Conservation (phyloP, 306 rosid species). For the Castanea mollissima region DNA sequence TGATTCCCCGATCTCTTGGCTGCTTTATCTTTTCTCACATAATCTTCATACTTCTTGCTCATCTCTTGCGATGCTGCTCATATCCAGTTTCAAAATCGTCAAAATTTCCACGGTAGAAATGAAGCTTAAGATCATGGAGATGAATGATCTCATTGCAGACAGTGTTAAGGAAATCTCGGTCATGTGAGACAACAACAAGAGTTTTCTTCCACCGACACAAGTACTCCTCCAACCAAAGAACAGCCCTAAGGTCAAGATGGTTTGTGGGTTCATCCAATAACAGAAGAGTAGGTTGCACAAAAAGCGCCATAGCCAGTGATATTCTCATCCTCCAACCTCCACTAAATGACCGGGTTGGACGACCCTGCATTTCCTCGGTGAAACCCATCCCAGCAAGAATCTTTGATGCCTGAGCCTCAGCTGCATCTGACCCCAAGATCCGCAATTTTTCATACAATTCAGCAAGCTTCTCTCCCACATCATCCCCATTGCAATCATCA, state of each 20-base stretch:
- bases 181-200: conserved; percentile 73
- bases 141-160: conserved; percentile 72
- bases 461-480: conserved; percentile 63
- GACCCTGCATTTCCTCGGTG: conserved; percentile 71
- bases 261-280: conserved; percentile 78
- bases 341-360: conserved; percentile 66
- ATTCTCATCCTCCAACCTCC: conserved; percentile 83
- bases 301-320: conserved; percentile 71
- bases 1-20: conserved; percentile 62
- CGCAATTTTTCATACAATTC: conserved; percentile 60
- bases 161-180: conserved; percentile 68
- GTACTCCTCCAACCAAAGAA: conserved; percentile 81
- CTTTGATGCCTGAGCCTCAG: conserved; percentile 77
- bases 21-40: conserved; percentile 56
- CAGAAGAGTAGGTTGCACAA: conserved; percentile 68
- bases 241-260: conserved; percentile 76
- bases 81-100: conserved; percentile 71
- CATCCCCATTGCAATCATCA: conserved; percentile 33
- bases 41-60: conserved; percentile 64
- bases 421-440: conserved; percentile 68
- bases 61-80: conserved; percentile 79
- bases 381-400: conserved; percentile 82
- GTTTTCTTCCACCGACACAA: conserved; percentile 76
- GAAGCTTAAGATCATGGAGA: conserved; percentile 71
- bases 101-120: conserved; percentile 75